Base-by-base conservation (phyloP, 2,329 filamentous ascomycete species). In the Aureobasidium sp. region DNA sequence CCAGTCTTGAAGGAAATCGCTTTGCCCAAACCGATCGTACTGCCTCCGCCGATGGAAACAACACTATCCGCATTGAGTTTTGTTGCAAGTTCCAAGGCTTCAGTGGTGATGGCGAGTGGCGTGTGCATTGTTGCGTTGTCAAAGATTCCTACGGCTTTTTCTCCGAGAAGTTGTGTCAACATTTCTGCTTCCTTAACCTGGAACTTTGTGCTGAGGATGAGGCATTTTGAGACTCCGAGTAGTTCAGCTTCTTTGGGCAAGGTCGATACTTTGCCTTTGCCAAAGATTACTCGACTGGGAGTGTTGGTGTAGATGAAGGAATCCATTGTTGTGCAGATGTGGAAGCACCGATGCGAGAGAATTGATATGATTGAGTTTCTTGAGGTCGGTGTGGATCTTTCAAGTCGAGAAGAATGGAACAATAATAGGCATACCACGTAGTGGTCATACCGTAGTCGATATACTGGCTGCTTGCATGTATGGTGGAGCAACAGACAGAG, bases 71-170 rank as follows among this genome's bases (percentile, higher is more conserved):
- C 86, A 4, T 75, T 76, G 20, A 79, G 74, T 0, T 77, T 74
- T 64, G 78, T 77, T 0, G 83, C 78, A 64, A 84, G 82, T 3
- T 78, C 76, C n/a, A 89, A 70, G 0, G 88, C 88, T 71, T 83
- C 81, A 25, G 89, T 84, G 2, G 88, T 90, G 64, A 90, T 77
- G 67, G 85, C 73, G 6, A 80, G 83, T 1, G 88, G 89, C 0
- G 88, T 91, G 76, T 91, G 88, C 88, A 91, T 90, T 4, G 84
- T 84, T 2, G 88, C 88, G 68, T 86, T 81, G 50, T 78, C 78
- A 75, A 88, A 89, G 59, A 84, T 77, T 40, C n/a, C n/a, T n/a
- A 85, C 84, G 27, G 54, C 54, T 9, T n/a, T n/a, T n/a, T n/a
- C n/a, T n/a, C n/a, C n/a, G n/a, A n/a, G n/a, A n/a, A n/a, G n/a